Base-by-base conservation (phyloP, 345 rosid species). In the Punica granatum region DNA sequence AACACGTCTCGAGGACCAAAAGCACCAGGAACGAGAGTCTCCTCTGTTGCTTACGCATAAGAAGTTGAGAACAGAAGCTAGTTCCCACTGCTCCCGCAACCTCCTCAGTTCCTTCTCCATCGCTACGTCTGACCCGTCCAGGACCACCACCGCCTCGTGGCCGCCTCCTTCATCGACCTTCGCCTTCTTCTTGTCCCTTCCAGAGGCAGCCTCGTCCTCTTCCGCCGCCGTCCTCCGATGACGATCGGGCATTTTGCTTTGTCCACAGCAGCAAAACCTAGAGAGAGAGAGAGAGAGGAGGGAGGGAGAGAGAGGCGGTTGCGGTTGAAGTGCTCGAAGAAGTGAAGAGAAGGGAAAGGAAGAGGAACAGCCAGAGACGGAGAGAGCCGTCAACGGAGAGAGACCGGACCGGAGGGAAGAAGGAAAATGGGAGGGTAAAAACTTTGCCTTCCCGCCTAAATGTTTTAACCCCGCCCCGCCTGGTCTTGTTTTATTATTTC, bases 41-140 rank as follows among this genome's bases (percentile, higher is more conserved):
- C 7, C 41, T 15, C 28, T 1, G 42, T 21, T 49, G 68, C 70
- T 68, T 73, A 90, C 98, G 48, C 72, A 82, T 12, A 92, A 69
- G 74, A 92, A 92, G 75, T 88, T 90, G 68, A 92, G 89, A 76
- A 88, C 92, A 16, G 92, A 90, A 34, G 98, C 98, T 33, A 92
- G 90, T 71, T 92, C 97, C 98, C 98, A 92, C 54, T 86, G 81
- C 59, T 81, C 78, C 46, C 98, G 97, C 66, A 92, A 74, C 76
- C 67, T 61, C 28, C 72, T 71, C 39, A 88, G 84, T 54, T 79
- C 83, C n/a, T 75, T 86, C 63, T 81, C 83, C 11, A 75, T 59
- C 9, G 81, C 70, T 8, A 65, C n/a, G 6, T 75, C 66, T 4
- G 80, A 46, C 41, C 70, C 80, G 43, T 79, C 83, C 58, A 59